These are phyloP conservation scores for Fraxinus velutina DNA, from an alignment of 305 asterid species.

Conservation along the genomic window DNA sequence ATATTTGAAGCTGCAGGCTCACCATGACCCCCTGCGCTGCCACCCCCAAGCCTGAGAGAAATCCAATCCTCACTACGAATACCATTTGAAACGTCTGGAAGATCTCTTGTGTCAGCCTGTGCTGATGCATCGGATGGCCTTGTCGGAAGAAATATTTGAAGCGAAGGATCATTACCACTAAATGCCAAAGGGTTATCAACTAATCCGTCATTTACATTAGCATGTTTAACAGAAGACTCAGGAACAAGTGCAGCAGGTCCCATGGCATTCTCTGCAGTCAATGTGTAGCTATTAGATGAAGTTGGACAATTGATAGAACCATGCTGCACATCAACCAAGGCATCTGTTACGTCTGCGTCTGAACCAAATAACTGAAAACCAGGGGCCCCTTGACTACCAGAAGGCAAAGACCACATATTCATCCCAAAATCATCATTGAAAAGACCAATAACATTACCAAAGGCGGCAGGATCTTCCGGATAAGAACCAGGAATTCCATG, in stretches of 20 bases:
- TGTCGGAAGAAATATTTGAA: conserved; percentile 89
- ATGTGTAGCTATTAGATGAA: conserved; percentile 45
- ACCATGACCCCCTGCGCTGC: conserved; percentile 43
- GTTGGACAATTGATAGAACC: conserved; percentile 55
- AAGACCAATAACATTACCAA: conserved; percentile 47
- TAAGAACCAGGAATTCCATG: conserved; percentile 59
- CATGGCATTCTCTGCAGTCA: conserved; percentile 50
- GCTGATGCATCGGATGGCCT: conserved; percentile 60
- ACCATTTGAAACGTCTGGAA: conserved; percentile 63
- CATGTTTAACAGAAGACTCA: conserved; percentile 37
- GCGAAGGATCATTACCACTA: conserved; percentile 74
- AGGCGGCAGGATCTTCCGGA: conserved; percentile 50
- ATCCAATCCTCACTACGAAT: conserved; percentile 74
- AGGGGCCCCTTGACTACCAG: conserved; percentile 65
- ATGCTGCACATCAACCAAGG: conserved; percentile 61
- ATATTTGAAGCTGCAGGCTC: conserved; percentile 47
- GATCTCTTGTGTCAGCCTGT: conserved; percentile 56
- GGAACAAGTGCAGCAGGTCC: conserved; percentile 55
- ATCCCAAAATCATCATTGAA: conserved; percentile 63
- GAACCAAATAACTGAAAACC: conserved; percentile 84
- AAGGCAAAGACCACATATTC: conserved; percentile 73
- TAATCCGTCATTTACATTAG: conserved; percentile 51
- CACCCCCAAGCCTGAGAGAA: conserved; percentile 80
- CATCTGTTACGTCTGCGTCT: conserved; percentile 59
- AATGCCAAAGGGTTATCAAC: conserved; percentile 69